Conservation (phyloP, 805 yeast species). For the Ogataea zsoltii region DNA sequence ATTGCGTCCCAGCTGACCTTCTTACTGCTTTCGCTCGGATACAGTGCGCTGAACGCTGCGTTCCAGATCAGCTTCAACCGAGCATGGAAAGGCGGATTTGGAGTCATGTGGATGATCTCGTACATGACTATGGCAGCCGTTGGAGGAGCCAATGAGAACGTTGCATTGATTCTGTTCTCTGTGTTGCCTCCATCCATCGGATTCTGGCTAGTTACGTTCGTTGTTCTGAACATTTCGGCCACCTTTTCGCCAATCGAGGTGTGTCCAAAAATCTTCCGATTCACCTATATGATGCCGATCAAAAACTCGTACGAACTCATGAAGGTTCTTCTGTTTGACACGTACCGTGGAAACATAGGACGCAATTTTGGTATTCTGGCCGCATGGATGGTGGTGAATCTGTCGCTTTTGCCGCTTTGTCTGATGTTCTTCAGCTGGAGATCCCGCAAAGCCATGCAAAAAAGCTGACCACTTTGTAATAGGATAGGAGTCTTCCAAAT, state of each 20-base stretch:
- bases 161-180: constrained; percentile 52
- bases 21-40: constrained; percentile 57
- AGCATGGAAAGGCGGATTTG: constrained; percentile 66
- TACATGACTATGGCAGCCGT: constrained; percentile 73
- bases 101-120: constrained; percentile 71
- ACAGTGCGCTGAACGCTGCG: constrained; percentile 62
- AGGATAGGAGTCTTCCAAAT: no score
- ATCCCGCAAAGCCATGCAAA: constrained; percentile 29
- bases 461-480: not conserved
- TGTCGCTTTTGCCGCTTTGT: constrained; percentile 44
- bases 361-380: constrained; percentile 57
- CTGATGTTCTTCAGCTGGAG: constrained; percentile 42
- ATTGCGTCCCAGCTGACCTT: constrained; percentile 51
- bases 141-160: constrained; percentile 73
- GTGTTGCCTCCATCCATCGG: constrained; percentile 65
- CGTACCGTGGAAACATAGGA: constrained; percentile 59
- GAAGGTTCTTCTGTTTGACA: constrained; percentile 57
- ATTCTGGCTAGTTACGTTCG: constrained; percentile 72
- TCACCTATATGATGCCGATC: constrained; percentile 70
- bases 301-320: constrained; percentile 63
- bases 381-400: constrained; percentile 60
- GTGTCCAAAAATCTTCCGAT: constrained; percentile 56
- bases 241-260: constrained; percentile 66
- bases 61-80: constrained; percentile 61
- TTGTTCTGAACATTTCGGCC: constrained; percentile 66